phyloP scores from a whole-genome alignment of 352 stramenopile genomes.

The Phytophthora colocasiae region DNA sequence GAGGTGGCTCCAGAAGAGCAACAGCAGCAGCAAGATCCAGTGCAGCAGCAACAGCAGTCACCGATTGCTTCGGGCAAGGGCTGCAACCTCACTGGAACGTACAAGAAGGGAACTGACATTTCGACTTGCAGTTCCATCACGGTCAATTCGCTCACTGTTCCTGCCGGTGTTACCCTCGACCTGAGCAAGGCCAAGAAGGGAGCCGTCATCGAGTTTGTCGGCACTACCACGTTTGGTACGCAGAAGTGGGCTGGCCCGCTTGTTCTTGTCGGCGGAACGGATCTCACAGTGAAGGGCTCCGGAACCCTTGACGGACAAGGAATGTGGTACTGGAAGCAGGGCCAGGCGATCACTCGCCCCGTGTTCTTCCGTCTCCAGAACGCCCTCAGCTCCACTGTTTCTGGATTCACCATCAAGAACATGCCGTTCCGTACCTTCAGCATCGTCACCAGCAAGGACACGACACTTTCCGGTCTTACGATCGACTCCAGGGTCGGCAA shows the following conservation, averaged over 20 bases:
- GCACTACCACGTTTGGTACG: slow-evolving; percentile 42
- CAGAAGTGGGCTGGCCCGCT: slow-evolving; percentile 39
- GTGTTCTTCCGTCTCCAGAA: slow-evolving; percentile 20
- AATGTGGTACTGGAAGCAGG: slow-evolving; percentile 43
- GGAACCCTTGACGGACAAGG: slow-evolving; percentile 44
- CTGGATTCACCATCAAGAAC: slow-evolving; percentile 43
- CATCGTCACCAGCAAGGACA: slow-evolving; percentile 28
- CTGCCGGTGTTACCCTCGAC: slow-evolving; percentile 25
- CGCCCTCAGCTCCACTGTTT: slow-evolving; percentile 26
- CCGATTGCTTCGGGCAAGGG: neutral
- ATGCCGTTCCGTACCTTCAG: slow-evolving; percentile 31
- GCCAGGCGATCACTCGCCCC: slow-evolving; percentile 19
- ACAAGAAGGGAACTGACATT: slow-evolving; percentile 38
- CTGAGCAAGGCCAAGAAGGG: slow-evolving; percentile 34
- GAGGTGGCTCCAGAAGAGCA: neutral
- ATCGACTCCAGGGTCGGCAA: slow-evolving; percentile 17
- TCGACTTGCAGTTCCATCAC: slow-evolving; percentile 33
- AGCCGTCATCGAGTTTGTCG: slow-evolving; percentile 35
- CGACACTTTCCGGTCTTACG: slow-evolving; percentile 12
- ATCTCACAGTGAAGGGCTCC: slow-evolving; percentile 26
- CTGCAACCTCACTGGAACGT: slow-evolving; percentile 34
- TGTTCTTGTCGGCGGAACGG: slow-evolving; percentile 27
- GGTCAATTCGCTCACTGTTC: slow-evolving; percentile 22
- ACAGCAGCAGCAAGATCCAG: neutral
- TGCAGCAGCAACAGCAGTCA: slow-evolving; percentile 5